Percentiles rank a stretch among this genome's conserved stretches.
Conservation (phyloP, 306 rosid species). For the Fragaria ananassa region DNA sequence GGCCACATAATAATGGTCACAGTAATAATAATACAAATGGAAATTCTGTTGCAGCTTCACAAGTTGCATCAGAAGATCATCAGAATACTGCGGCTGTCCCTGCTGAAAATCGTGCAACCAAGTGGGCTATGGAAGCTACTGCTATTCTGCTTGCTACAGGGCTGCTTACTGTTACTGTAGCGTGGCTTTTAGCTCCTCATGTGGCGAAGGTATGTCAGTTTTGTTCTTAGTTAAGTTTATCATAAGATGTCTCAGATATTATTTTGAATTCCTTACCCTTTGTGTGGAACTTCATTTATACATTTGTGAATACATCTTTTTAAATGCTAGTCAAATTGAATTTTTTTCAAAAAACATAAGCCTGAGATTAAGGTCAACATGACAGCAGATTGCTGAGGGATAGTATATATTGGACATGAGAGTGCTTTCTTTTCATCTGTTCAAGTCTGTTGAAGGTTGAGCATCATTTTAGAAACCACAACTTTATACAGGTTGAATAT, state of each 20-base stretch:
- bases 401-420: background rate
- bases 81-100: constrained; percentile 41
- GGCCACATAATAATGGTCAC: constrained; percentile 54
- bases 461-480: background rate
- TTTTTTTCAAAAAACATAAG: background rate
- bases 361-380: background rate
- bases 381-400: background rate
- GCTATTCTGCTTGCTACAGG: constrained; percentile 97
- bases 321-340: background rate
- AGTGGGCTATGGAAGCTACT: constrained; percentile 90
- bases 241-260: background rate
- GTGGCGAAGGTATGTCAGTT: constrained; percentile 74
- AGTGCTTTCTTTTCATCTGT: background rate
- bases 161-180: constrained; percentile 85
- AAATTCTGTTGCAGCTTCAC: constrained; percentile 50
- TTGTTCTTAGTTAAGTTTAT: background rate
- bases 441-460: background rate
- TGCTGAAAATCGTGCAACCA: constrained; percentile 66
- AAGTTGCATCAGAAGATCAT: constrained; percentile 62
- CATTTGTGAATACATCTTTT: too few relatives aligned
- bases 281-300: background rate
- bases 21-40: constrained; percentile 16
- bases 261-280: background rate
- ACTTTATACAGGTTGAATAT: background rate
- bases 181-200: constrained; percentile 94